Conservation (phyloP, 1,284 basidiomycete species). For the Tremellales sp. region DNA sequence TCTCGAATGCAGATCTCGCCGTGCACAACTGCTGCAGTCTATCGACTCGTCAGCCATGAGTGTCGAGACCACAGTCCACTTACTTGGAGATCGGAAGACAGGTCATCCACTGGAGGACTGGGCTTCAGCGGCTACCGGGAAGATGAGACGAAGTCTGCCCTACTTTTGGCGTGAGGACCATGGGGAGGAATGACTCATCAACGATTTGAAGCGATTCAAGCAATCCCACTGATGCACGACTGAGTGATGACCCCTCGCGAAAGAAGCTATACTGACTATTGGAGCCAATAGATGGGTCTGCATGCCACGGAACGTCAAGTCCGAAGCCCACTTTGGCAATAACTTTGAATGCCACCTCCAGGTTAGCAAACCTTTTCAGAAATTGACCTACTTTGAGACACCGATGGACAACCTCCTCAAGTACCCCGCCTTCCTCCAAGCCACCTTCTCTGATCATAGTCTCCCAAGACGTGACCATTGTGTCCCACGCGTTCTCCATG, state of each 20-base stretch:
- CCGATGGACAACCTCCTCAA: constrained; percentile 10
- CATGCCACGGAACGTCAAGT: constrained; percentile 19
- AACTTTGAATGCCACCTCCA: constrained; percentile 16
- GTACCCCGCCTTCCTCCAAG: constrained; percentile 12
- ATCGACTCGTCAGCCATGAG: neutral
- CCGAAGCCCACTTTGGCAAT: constrained; percentile 24
- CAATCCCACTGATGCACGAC: constrained; percentile 17
- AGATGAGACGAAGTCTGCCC: constrained; percentile 1
- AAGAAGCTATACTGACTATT: constrained; percentile 17
- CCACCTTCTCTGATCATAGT: constrained; percentile 18
- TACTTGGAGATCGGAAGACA: constrained; percentile 13
- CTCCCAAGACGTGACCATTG: constrained; percentile 10
- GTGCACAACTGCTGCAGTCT: constrained; percentile 19
- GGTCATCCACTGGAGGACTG: constrained; percentile 12
- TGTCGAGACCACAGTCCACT: neutral
- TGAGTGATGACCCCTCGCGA: neutral
- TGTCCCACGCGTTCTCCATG: constrained; percentile 18
- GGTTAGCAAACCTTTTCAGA: neutral
- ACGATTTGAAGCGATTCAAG: constrained; percentile 20
- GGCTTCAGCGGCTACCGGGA: neutral
- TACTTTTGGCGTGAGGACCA: constrained; percentile 17
- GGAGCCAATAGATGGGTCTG: constrained; percentile 13
- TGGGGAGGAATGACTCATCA: constrained; percentile 14
- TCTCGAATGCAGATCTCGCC: constrained; percentile 14
- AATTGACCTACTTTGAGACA: constrained; percentile 16